These are phyloP conservation scores for Bacterosira constricta DNA, from an alignment of 108 stramenopile species.

Conservation along the genomic window DNA sequence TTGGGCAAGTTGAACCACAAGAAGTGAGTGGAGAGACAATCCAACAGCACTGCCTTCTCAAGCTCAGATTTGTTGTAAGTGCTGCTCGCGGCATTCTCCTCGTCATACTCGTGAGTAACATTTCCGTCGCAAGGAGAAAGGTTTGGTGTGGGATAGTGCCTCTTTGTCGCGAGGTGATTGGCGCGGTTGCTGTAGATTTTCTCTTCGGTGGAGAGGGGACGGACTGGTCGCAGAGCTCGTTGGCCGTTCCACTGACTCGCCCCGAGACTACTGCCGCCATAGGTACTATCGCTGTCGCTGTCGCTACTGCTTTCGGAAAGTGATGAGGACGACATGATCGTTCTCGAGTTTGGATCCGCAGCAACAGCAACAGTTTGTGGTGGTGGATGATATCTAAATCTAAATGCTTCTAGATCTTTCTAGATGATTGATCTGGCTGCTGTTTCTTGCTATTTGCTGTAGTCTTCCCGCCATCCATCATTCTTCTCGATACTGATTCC, in stretches of 20 bases:
- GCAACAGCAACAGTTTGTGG: too few relatives aligned
- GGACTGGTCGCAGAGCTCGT: neutral
- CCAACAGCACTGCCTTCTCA: slow-evolving; percentile 33
- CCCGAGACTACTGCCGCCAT: slow-evolving; percentile 6
- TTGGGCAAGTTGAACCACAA: slow-evolving; percentile 17
- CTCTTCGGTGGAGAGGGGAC: neutral
- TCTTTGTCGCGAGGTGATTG: neutral
- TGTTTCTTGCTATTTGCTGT: too few relatives aligned
- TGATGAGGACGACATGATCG: slow-evolving; percentile 16
- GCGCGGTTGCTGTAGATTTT: neutral
- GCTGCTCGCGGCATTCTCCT: neutral
- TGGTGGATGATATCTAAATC: too few relatives aligned
- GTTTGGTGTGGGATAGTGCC: neutral
- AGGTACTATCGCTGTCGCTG: slow-evolving; percentile 1
- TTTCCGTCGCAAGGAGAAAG: neutral
- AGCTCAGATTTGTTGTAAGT: slow-evolving; percentile 22
- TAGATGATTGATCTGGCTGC: too few relatives aligned
- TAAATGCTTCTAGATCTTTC: too few relatives aligned
- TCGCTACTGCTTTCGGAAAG: neutral
- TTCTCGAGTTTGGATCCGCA: too few relatives aligned
- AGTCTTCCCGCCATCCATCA: too few relatives aligned
- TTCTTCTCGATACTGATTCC: too few relatives aligned
- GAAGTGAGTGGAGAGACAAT: slow-evolving; percentile 41
- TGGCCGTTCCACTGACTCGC: slow-evolving; percentile 22
- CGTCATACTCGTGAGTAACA: too few relatives aligned